Conservation (phyloP, 371 early-diverging fungal genomes). For the Chytridium lagenaria region DNA sequence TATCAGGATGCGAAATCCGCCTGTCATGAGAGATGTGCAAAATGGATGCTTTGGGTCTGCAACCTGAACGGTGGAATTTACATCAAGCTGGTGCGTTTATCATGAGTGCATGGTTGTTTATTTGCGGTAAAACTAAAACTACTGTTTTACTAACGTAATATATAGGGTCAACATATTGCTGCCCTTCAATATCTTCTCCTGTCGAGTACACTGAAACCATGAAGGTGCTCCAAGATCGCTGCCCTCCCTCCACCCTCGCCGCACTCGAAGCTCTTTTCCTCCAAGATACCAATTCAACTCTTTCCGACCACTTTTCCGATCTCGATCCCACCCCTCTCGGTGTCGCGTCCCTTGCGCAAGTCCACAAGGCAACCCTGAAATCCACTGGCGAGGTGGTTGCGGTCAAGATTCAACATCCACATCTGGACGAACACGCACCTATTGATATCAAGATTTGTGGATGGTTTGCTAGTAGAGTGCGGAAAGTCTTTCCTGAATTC, state of each 20-base stretch:
- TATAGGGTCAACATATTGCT: slow-evolving; percentile 87
- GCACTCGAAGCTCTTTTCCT: slow-evolving; percentile 73
- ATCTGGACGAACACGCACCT: slow-evolving; percentile 71
- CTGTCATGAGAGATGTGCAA: slow-evolving; percentile 55
- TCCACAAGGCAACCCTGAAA: slow-evolving; percentile 38
- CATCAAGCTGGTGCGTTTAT: no score
- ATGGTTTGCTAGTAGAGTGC: slow-evolving; percentile 65
- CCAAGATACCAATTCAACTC: slow-evolving; percentile 67
- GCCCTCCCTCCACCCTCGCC: slow-evolving; percentile 73
- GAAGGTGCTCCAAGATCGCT: slow-evolving; percentile 85
- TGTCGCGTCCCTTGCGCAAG: slow-evolving; percentile 56
- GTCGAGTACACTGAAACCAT: slow-evolving; percentile 86
- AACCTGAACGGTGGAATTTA: slow-evolving; percentile 80
- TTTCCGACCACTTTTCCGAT: slow-evolving; percentile 61
- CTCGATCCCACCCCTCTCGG: slow-evolving; percentile 53
- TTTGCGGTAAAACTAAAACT: no score
- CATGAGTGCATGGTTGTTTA: no score
- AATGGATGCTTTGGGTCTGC: slow-evolving; percentile 62
- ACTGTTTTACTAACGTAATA: no score
- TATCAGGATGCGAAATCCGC: background rate
- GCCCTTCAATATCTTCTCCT: slow-evolving; percentile 89
- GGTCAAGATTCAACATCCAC: slow-evolving; percentile 91
- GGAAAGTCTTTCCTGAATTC: slow-evolving; percentile 82
- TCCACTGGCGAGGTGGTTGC: slow-evolving; percentile 72
- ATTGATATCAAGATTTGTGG: slow-evolving; percentile 82